Evolutionary conservation across 177 flowering plant species (phyloP).

Genomic region (Vitis hybrid): DNA sequence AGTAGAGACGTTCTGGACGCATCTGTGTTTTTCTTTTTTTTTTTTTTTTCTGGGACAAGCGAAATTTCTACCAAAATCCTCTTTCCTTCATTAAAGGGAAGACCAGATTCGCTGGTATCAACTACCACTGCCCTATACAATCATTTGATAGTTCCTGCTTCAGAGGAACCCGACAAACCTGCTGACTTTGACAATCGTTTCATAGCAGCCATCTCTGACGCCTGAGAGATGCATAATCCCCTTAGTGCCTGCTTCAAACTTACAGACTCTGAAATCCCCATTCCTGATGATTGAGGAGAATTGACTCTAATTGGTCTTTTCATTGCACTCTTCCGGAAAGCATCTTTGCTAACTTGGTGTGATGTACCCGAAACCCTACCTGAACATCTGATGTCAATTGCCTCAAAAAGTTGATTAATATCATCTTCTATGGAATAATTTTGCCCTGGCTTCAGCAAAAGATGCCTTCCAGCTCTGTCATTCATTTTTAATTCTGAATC

Average conservation of each 20-base stretch:
- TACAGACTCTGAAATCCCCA: conserved; percentile 72
- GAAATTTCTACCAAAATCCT: conserved; percentile 59
- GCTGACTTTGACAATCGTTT: conserved; percentile 55
- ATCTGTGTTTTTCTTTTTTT: too few relatives aligned
- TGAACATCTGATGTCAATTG: conserved; percentile 45
- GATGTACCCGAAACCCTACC: conserved; percentile 26
- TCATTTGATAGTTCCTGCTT: conserved; percentile 60
- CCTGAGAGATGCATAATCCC: conserved; percentile 88
- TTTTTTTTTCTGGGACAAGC: conserved; percentile 49
- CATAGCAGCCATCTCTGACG: conserved; percentile 91
- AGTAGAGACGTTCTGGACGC: too few relatives aligned
- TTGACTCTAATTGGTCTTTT: conserved; percentile 70
- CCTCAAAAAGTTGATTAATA: conserved; percentile 73
- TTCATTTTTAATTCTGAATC: conserved; percentile 21
- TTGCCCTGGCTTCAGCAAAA: conserved; percentile 23
- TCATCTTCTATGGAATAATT: conserved; percentile 67
- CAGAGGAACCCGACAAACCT: conserved; percentile 42
- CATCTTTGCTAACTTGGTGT: conserved; percentile 26
- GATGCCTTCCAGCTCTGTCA: conserved; percentile 23
- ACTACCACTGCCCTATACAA: conserved; percentile 60
- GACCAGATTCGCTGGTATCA: conserved; percentile 48
- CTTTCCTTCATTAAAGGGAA: conserved; percentile 38
- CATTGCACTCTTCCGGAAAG: conserved; percentile 46
- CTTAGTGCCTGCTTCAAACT: conserved; percentile 88
- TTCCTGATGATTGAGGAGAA: conserved; percentile 53